These are phyloP conservation scores for Nakataea oryzae DNA, from an alignment of 2,329 filamentous ascomycete genomes.

Conservation along the genomic window DNA sequence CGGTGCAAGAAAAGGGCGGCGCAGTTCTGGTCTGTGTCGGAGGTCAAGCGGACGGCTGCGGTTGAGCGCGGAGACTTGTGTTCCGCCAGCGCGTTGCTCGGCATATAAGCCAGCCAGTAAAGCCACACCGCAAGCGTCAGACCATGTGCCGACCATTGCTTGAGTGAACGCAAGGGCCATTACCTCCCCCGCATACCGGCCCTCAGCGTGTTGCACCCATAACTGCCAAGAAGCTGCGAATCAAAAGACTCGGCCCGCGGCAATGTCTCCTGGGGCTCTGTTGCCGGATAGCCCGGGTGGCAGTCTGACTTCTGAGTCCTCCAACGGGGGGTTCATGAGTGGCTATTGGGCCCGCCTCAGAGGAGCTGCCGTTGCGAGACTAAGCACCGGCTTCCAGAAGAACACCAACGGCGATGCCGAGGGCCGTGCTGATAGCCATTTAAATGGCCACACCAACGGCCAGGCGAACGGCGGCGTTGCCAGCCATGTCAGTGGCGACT, in stretches of 20 bases:
- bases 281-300: slow-evolving; percentile 17
- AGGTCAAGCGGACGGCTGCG: no score
- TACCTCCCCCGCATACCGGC: not conserved
- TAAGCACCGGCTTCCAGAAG: not conserved
- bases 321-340: slow-evolving; percentile 12
- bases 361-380: not conserved
- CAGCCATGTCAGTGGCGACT: slow-evolving; percentile 9
- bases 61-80: not conserved
- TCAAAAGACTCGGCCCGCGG: not conserved
- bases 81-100: not conserved
- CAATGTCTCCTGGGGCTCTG: slow-evolving; percentile 18
- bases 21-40: not conserved
- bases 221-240: slow-evolving; percentile 4
- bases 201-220: not conserved
- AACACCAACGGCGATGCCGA: slow-evolving; percentile 10
- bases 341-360: slow-evolving; percentile 5
- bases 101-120: slow-evolving; percentile 13
- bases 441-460: slow-evolving; percentile 16
- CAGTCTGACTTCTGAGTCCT: slow-evolving; percentile 16
- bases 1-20: not conserved
- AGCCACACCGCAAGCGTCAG: slow-evolving; percentile 9
- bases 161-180: not conserved
- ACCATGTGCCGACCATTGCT: not conserved
- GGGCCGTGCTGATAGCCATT: slow-evolving; percentile 12
- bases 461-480: slow-evolving; percentile 14